Evolutionary conservation across 2,329 filamentous ascomycete species (phyloP), one percentile per base, ranked within the genome.

Genomic region (Akanthomyces uredinophilus): DNA sequence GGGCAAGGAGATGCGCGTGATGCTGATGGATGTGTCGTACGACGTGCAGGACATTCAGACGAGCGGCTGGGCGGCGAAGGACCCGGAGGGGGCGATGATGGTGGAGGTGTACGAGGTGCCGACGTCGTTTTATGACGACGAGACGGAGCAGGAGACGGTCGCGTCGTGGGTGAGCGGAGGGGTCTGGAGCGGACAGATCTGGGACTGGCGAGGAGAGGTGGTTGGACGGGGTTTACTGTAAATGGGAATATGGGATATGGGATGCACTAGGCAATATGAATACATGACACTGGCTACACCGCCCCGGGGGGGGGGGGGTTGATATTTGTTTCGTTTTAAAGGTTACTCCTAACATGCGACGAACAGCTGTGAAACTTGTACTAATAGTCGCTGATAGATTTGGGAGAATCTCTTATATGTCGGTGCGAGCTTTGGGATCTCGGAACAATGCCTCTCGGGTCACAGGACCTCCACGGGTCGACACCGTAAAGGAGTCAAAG

Each of bases 41-140:
- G 65, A 68, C 65, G 29, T 68, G 63, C 57, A 63, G 66, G 54
- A 67, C 71, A 51, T 74, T 41, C 62, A 65, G 39, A 71, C 72
- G 59, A 65, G 65, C 24, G 60, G 68, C 24, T 76, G 74, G 74
- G 63, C 65, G 39, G 70, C 73, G 64, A 68, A 73, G 51, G 76
- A 78, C 35, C 73, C 76, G 32, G 64, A 69, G 22, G 71, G 68
- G 43, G 66, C 65, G 51, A 73, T 81, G 71, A 72, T 70, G 27
- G 72, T 81, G 54, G 72, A 73, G 65, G 65, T 70, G 7, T 74
- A 76, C 59, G 70, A 74, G 64, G 74, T 81, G 18, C 76, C 77
- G 24, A 70, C 70, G 16, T 69, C 72, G 7, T 77, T 74, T 63
- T 75, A 76, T 51, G 73, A 73, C 5, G 75, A 78, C 60, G 75